Conservation (phyloP, 495 filamentous ascomycete species). For the Penicillium canescens region DNA sequence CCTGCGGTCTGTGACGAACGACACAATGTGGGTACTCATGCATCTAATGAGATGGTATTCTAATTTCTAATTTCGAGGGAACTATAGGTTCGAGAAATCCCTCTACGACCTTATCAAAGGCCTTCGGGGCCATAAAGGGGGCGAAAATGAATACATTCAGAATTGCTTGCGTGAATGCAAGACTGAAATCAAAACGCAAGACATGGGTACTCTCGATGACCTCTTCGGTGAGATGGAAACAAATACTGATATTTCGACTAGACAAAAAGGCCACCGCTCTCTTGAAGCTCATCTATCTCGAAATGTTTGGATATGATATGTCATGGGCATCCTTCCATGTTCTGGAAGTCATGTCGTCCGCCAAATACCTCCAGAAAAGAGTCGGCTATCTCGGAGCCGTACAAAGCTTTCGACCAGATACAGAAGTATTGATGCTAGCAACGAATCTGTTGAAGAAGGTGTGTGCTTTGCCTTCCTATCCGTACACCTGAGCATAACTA, state of each 20-base stretch:
- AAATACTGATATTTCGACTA: slow-evolving; percentile 35
- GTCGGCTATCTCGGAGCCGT: slow-evolving; percentile 96
- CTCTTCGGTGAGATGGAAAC: not conserved
- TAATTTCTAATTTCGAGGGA: not conserved
- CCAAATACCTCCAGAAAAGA: slow-evolving; percentile 91
- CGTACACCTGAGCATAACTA: not conserved
- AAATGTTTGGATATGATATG: slow-evolving; percentile 99
- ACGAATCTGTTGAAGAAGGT: slow-evolving; percentile 98
- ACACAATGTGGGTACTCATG: slow-evolving; percentile 13
- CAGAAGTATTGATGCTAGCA: slow-evolving; percentile 95
- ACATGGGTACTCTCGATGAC: slow-evolving; percentile 65
- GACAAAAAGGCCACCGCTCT: slow-evolving; percentile 96
- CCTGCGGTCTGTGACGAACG: not conserved
- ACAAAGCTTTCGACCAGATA: slow-evolving; percentile 93
- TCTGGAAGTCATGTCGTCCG: slow-evolving; percentile 95
- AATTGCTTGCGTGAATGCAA: slow-evolving; percentile 92
- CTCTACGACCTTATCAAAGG: slow-evolving; percentile 98
- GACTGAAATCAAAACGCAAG: slow-evolving; percentile 81
- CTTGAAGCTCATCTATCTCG: slow-evolving; percentile 91
- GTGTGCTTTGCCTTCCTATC: not conserved
- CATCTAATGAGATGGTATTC: not conserved
- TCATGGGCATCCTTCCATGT: slow-evolving; percentile 99
- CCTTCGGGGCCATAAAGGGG: slow-evolving; percentile 88
- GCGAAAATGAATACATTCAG: slow-evolving; percentile 90
- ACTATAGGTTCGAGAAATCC: slow-evolving; percentile 92